Percentiles rank a stretch among this genome's conserved stretches.
Evolutionary conservation across 306 rosid genomes (phyloP).

Genomic region (Pyrus bretschneideri): DNA sequence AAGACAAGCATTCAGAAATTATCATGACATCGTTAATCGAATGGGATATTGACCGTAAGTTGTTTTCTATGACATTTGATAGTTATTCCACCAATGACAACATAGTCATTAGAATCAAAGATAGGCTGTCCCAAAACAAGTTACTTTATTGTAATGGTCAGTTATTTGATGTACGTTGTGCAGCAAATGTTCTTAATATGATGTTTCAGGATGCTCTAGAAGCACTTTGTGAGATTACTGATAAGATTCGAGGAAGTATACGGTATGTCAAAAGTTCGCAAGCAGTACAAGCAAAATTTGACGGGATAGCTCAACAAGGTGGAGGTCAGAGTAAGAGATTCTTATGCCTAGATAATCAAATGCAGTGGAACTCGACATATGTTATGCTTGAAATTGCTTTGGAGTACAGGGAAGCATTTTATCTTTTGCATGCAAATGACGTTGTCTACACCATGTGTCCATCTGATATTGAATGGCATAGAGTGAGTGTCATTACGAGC

Average conservation of each 20-base stretch:
- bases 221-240: conserved; percentile 44
- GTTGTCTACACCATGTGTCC: conserved; percentile 40
- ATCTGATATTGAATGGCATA: conserved; percentile 74
- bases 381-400: conserved; percentile 74
- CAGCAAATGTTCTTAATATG: conserved; percentile 14
- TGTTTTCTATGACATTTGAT: conserved; percentile 85
- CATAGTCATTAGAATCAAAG: conserved; percentile 54
- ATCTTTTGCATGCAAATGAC: conserved; percentile 67
- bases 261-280: conserved; percentile 62
- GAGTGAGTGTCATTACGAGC: conserved; percentile 41
- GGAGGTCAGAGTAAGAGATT: conserved; percentile 52
- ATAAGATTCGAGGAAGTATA: conserved; percentile 62
- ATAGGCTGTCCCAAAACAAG: conserved; percentile 77
- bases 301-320: conserved; percentile 60
- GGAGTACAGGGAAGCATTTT: conserved; percentile 68
- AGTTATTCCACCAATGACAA: conserved; percentile 59
- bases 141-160: conserved; percentile 81
- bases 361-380: conserved; percentile 70
- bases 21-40: conserved; percentile 82
- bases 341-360: conserved; percentile 57
- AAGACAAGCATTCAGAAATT: conserved; percentile 69
- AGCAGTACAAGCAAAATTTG: conserved; percentile 56
- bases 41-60: conserved; percentile 95
- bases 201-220: conserved; percentile 50
- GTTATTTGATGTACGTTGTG: conserved; percentile 54